Evolutionary conservation across 1,284 basidiomycete genomes (phyloP), one percentile per base, ranked within the genome.

Genomic region (Cutaneotrichosporon spelunceum): DNA sequence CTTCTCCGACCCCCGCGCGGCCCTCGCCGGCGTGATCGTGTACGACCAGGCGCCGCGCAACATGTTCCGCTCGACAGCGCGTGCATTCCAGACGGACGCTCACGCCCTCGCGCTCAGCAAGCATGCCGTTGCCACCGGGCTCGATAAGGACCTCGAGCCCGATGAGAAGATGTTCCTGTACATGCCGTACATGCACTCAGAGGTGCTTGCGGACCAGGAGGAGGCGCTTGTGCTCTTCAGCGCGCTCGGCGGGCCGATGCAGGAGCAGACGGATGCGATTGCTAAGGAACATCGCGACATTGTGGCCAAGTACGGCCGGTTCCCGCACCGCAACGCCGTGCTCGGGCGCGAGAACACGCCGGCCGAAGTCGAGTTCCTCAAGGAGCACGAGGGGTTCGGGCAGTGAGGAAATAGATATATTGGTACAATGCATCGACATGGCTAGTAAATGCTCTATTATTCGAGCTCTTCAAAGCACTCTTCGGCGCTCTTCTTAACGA

Each of bases 401-500:
- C 61, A 62, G 53, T 57, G 50, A 49, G n/a, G n/a, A n/a, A n/a
- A n/a, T n/a, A n/a, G 16, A 47, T 23, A 11, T 3, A 11, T 49
- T 26, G 26, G 16, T 27, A 16, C 8, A 4, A 27, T 29, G 13
- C 24, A 49, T 19, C 9, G 47, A 14, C 47, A 49, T 19, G 23
- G 24, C 8, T 10, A 27, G 4, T 11, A 27, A 26, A n/a, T 2
- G 27, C 48, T 11, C 3, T 29, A 7, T 23, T 26, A 16, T 23
- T 50, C 57, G 45, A 64, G 44, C 48, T 59, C 60, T 5, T 50
- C 57, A 39, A 57, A 45, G 52, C 33, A 42, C 55, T 66, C 55
- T 45, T 60, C 44, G 44, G 64, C 57, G 29, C 57, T 57, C 62
- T 62, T 45, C 44, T 55, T 59, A 13, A 66, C 34, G 26, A 66